Conservation (phyloP, 2,329 filamentous ascomycete genomes). For the Furcasterigmium furcatum region DNA sequence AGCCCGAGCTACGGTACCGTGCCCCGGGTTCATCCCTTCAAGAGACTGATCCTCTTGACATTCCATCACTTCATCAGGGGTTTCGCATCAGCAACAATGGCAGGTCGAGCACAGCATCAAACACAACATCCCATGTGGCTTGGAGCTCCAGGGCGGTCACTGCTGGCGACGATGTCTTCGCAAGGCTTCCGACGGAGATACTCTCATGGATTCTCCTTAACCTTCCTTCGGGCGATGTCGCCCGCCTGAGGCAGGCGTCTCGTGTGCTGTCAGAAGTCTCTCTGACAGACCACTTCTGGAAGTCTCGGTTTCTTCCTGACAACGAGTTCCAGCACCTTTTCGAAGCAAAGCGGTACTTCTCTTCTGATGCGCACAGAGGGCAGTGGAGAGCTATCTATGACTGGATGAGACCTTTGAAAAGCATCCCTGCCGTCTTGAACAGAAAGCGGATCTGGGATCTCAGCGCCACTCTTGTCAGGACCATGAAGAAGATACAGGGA, state of each 20-base stretch:
- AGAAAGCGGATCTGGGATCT: not conserved
- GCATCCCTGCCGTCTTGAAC: not conserved
- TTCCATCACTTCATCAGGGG: no score
- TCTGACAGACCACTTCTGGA: not conserved
- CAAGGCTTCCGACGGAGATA: not conserved
- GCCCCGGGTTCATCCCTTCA: no score
- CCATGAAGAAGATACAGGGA: no score
- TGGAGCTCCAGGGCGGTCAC: no score
- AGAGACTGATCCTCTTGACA: no score
- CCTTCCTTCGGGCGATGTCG: not conserved
- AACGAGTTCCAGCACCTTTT: not conserved
- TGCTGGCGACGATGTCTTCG: no score
- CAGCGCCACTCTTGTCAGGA: not conserved
- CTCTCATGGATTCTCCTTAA: not conserved
- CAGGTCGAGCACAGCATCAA: no score
- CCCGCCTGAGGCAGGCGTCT: not conserved
- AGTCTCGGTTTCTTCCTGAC: not conserved
- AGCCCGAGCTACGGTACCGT: no score
- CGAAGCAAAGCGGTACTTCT: not conserved
- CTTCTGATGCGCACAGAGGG: not conserved
- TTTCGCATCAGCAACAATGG: no score
- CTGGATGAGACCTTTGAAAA: not conserved
- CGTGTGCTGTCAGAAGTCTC: not conserved
- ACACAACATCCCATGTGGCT: no score
- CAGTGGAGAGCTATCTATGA: not conserved